These are phyloP conservation scores for Rhodomyrtus tomentosa DNA, from an alignment of 345 rosid genomes.

Conservation along the genomic window DNA sequence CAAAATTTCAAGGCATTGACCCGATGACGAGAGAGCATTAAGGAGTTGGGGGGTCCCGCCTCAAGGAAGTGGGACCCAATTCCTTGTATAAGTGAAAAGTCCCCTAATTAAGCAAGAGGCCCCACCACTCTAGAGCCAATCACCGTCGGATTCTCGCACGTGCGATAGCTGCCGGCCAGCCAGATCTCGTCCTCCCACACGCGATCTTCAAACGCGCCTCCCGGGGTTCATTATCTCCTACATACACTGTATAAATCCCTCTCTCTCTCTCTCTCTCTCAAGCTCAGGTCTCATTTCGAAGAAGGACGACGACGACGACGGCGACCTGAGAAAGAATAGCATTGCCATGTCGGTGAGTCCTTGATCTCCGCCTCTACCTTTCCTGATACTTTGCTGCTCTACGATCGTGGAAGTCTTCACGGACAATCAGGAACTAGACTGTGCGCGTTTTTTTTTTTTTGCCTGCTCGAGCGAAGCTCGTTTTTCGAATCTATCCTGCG, in stretches of 20 bases:
- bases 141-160: constrained; percentile 2
- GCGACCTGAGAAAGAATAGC: neutral
- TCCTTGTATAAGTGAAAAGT: neutral
- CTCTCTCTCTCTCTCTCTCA: neutral
- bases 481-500: neutral
- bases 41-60: neutral
- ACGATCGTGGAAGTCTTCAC: neutral
- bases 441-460: neutral
- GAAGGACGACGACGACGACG: neutral
- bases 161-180: constrained; percentile 8
- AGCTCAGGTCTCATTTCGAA: neutral
- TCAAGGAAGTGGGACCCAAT: neutral
- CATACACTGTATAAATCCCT: neutral
- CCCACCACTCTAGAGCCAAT: neutral
- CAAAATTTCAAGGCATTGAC: neutral
- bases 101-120: neutral
- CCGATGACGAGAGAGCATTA: neutral
- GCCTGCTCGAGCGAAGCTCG: neutral
- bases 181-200: constrained; percentile 10
- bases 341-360: constrained; percentile 4
- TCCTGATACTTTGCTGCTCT: neutral
- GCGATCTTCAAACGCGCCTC: neutral
- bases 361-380: neutral
- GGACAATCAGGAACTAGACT: neutral
- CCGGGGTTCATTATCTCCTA: neutral